Conservation (phyloP, 139 green algal species). For the Penium margaritaceum region DNA sequence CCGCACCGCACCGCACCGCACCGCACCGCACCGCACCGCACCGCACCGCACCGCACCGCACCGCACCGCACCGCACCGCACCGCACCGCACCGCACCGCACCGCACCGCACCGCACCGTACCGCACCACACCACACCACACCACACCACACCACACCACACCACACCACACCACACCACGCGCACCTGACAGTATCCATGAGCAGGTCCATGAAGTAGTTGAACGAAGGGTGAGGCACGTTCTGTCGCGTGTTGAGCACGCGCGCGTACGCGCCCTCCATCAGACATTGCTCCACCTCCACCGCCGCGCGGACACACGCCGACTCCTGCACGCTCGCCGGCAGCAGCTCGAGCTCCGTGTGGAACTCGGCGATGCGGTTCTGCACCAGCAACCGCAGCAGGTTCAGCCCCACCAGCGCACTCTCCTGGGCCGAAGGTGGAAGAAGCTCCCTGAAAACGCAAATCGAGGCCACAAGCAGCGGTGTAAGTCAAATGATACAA, state of each 20-base stretch:
- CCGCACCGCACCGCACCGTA: too few relatives aligned
- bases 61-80: too few relatives aligned
- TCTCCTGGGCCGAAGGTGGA: slow-evolving; percentile 60
- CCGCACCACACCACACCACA: too few relatives aligned
- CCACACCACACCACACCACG: too few relatives aligned
- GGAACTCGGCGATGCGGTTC: slow-evolving; percentile 94
- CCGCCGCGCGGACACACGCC: slow-evolving; percentile 55
- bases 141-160: too few relatives aligned
- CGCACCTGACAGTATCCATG: slow-evolving; percentile 62
- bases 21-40: too few relatives aligned
- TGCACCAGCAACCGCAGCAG: slow-evolving; percentile 85
- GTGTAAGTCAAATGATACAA: not conserved
- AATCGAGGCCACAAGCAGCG: not conserved
- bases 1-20: too few relatives aligned
- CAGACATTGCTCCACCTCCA: slow-evolving; percentile 85
- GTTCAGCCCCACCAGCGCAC: slow-evolving; percentile 75
- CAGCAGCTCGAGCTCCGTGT: slow-evolving; percentile 88
- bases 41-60: too few relatives aligned
- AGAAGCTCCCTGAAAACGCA: slow-evolving; percentile 45
- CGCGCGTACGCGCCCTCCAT: slow-evolving; percentile 96
- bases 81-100: too few relatives aligned
- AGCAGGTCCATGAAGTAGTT: slow-evolving; percentile 73
- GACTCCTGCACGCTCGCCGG: slow-evolving; percentile 45
- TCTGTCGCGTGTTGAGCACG: slow-evolving; percentile 53
- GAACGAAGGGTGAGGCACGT: slow-evolving; percentile 46